Percentiles rank a stretch among this genome's conserved stretches.
Conservation (phyloP, 2,329 filamentous ascomycete genomes). For the Berkeleyomyces rouxiae region DNA sequence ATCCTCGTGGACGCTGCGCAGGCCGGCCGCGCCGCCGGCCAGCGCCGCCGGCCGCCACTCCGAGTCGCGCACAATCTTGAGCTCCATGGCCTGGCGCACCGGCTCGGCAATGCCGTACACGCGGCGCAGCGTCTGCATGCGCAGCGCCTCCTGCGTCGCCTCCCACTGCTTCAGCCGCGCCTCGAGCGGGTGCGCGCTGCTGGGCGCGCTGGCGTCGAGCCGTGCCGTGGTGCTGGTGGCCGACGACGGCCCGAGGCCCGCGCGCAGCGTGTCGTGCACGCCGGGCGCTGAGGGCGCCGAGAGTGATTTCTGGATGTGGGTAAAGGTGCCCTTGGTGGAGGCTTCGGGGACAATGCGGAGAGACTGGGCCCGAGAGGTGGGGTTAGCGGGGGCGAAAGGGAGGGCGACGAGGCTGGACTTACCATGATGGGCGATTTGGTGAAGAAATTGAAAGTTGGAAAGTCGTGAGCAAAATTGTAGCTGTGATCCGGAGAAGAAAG, state of each 20-base stretch:
- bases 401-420: background rate
- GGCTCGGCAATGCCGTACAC: conserved; percentile 89
- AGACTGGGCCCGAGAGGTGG: conserved; percentile 37
- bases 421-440: conserved; percentile 7
- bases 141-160: conserved; percentile 68
- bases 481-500: background rate
- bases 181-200: conserved; percentile 71
- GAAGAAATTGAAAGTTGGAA: background rate
- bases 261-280: conserved; percentile 81
- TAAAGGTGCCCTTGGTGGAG: conserved; percentile 47
- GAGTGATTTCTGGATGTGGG: conserved; percentile 42
- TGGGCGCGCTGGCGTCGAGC: conserved; percentile 26
- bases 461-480: background rate
- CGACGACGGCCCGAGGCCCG: conserved; percentile 53
- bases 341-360: conserved; percentile 74
- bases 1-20: conserved; percentile 67
- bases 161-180: conserved; percentile 80
- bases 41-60: conserved; percentile 64
- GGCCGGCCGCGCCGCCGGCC: conserved; percentile 35
- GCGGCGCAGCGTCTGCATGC: conserved; percentile 75
- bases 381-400: conserved; percentile 6
- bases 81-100: conserved; percentile 82
- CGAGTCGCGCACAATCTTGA: conserved; percentile 67
- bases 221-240: conserved; percentile 29
- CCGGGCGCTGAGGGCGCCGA: conserved; percentile 82